Conservation (phyloP, 2,329 filamentous ascomycete genomes). For the Teratosphaeria destructans region DNA sequence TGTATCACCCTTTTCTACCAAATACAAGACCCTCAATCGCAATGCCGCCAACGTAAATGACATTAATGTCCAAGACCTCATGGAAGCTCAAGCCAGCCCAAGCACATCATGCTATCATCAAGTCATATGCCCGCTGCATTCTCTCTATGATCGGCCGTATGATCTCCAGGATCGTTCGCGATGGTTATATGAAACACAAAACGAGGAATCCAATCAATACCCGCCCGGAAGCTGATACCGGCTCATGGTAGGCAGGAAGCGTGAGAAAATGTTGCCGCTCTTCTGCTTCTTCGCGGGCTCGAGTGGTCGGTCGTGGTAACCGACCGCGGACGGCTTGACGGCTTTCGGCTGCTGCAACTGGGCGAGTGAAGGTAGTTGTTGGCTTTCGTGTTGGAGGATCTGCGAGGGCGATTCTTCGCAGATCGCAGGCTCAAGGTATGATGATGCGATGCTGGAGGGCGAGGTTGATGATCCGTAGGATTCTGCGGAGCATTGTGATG, state of each 20-base stretch:
- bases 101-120: conserved; percentile 5
- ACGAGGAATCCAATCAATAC: background rate
- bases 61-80: background rate
- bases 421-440: conserved; percentile 17
- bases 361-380: conserved; percentile 31
- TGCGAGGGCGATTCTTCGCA: conserved; percentile 19
- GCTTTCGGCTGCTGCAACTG: conserved; percentile 28
- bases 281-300: conserved; percentile 27
- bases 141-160: background rate
- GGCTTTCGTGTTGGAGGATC: conserved; percentile 32
- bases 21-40: conserved; percentile 11
- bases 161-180: background rate
- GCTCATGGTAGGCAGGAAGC: conserved; percentile 25
- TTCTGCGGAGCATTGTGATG: conserved; percentile 25
- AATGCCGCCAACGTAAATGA: conserved; percentile 1
- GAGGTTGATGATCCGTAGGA: conserved; percentile 23
- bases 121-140: background rate
- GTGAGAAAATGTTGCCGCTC: conserved; percentile 27
- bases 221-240: conserved; percentile 4
- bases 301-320: conserved; percentile 1
- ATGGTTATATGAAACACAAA: background rate
- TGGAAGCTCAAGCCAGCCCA: conserved; percentile 7
- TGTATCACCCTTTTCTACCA: background rate
- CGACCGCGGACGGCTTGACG: conserved; percentile 14
- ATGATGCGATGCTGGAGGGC: conserved; percentile 25